phyloP scores from a whole-genome alignment of 176 grass and related monocot species.

The Coix lacrymajobi region DNA sequence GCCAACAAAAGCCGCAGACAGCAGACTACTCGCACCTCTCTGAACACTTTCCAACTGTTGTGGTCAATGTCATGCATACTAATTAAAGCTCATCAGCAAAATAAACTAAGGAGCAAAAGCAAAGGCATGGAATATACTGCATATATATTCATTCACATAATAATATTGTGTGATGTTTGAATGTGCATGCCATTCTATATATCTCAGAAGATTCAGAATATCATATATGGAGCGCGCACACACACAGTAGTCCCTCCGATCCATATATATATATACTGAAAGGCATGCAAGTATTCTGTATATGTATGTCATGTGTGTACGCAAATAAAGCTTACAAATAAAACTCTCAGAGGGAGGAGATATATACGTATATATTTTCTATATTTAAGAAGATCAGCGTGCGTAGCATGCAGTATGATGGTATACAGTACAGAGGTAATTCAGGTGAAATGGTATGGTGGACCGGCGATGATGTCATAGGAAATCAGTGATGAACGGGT shows the following conservation, averaged over 20 bases:
- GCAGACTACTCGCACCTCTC: not conserved
- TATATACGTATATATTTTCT: not conserved
- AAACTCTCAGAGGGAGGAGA: not conserved
- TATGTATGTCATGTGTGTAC: not conserved
- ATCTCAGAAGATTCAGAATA: not conserved
- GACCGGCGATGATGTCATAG: no score
- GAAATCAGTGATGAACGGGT: conserved; percentile 63
- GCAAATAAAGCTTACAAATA: not conserved
- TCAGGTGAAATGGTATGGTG: no score
- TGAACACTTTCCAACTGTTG: conserved; percentile 4
- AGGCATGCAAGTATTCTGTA: not conserved
- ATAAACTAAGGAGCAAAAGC: not conserved
- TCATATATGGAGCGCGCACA: not conserved
- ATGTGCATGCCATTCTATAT: not conserved
- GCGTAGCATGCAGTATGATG: no score
- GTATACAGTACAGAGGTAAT: not conserved
- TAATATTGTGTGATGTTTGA: no score
- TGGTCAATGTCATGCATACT: conserved; percentile 15
- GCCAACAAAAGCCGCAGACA: conserved; percentile 31
- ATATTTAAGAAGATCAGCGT: not conserved
- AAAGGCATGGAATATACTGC: not conserved
- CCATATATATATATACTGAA: not conserved
- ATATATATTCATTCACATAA: not conserved
- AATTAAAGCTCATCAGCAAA: not conserved
- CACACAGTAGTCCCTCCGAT: not conserved